Evolutionary conservation across 202 grass and related monocot genomes (phyloP).

Genomic region (Musa balbisiana): DNA sequence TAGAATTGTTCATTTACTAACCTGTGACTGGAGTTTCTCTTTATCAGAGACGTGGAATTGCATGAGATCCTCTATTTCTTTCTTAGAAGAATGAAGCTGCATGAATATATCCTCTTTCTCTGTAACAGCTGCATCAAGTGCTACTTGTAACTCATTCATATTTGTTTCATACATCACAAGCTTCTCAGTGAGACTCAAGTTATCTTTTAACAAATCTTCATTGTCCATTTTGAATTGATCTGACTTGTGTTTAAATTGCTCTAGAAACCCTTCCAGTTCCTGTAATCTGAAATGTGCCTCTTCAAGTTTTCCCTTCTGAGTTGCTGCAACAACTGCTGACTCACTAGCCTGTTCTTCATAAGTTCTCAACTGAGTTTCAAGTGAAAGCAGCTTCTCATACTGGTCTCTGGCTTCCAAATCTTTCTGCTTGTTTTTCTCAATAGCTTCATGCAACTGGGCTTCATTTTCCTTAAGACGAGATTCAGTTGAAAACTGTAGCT

Average conservation of each 20-base stretch:
- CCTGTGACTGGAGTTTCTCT: slow-evolving; percentile 67
- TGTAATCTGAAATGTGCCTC: neutral
- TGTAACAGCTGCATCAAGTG: slow-evolving; percentile 35
- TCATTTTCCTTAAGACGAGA: slow-evolving; percentile 34
- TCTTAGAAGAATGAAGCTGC: slow-evolving; percentile 33
- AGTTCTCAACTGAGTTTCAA: slow-evolving; percentile 62
- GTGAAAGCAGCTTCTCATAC: slow-evolving; percentile 66
- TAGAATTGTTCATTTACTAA: slow-evolving; percentile 24
- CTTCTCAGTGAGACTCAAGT: neutral
- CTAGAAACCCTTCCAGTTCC: neutral
- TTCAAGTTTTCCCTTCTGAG: slow-evolving; percentile 6
- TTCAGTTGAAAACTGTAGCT: slow-evolving; percentile 41
- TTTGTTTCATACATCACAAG: neutral
- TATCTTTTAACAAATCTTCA: neutral
- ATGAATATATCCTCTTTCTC: slow-evolving; percentile 50
- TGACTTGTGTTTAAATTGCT: neutral
- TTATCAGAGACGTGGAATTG: slow-evolving; percentile 39
- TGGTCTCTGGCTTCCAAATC: slow-evolving; percentile 67
- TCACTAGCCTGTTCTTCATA: slow-evolving; percentile 48
- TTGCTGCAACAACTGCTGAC: neutral
- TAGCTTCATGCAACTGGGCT: slow-evolving; percentile 43
- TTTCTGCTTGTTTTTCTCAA: slow-evolving; percentile 43
- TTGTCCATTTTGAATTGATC: slow-evolving; percentile 3
- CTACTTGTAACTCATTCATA: slow-evolving; percentile 9
- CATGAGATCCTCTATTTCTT: slow-evolving; percentile 56